Evolutionary conservation across 805 yeast genomes (phyloP).

Genomic region (Wickerhamiella siamensis): DNA sequence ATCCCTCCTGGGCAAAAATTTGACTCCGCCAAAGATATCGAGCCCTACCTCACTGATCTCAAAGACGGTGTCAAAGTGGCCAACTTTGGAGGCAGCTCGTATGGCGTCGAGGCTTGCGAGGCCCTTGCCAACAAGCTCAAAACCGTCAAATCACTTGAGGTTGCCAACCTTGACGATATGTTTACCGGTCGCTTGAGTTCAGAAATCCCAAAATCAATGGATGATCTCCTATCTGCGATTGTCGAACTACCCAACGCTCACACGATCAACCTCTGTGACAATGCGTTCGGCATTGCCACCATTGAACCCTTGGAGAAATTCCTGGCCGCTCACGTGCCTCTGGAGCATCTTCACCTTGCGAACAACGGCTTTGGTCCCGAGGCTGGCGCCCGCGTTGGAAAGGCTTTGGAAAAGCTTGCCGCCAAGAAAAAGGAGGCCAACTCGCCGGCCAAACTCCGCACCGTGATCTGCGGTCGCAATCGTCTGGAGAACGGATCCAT

Average conservation of each 20-base stretch:
- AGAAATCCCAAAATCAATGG: conserved; percentile 80
- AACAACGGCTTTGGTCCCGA: conserved; percentile 98
- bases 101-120: conserved; percentile 79
- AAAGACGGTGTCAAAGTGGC: conserved; percentile 35
- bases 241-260: conserved; percentile 52
- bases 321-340: conserved; percentile 56
- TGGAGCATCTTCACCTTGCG: conserved; percentile 76
- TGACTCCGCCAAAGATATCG: conserved; percentile 56
- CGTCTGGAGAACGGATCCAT: conserved; percentile 93
- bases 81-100: conserved; percentile 85
- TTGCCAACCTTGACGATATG: conserved; percentile 76
- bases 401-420: conserved; percentile 61
- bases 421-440: conserved; percentile 39
- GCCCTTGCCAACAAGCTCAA: conserved; percentile 45
- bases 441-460: conserved; percentile 40
- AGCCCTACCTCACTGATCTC: conserved; percentile 52
- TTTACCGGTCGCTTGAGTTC: conserved; percentile 90
- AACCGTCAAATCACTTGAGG: conserved; percentile 31
- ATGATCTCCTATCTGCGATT: conserved; percentile 56
- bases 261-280: conserved; percentile 76
- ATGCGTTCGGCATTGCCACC: conserved; percentile 93
- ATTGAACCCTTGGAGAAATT: conserved; percentile 77
- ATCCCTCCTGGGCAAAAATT: conserved; percentile 33
- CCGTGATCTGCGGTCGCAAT: conserved; percentile 93
- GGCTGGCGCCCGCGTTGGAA: conserved; percentile 90